phyloP scores from a whole-genome alignment of 2,329 filamentous ascomycete species.

The Penicillium sp. region DNA sequence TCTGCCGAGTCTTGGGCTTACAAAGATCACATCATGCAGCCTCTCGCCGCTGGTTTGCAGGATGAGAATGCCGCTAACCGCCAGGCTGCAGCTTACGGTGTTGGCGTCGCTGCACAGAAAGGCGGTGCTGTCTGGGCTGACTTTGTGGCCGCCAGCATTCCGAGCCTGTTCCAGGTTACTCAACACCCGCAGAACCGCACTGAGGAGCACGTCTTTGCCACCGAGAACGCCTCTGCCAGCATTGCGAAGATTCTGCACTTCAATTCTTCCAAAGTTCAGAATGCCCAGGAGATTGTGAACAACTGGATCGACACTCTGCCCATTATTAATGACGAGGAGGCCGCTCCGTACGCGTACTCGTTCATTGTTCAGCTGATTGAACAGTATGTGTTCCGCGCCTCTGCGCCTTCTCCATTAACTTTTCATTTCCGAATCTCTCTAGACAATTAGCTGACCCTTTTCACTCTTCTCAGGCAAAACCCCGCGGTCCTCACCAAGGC shows the following conservation, averaged over 20 bases:
- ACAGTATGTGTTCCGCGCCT: conserved; percentile 60
- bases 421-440: too few relatives aligned
- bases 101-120: conserved; percentile 90
- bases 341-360: conserved; percentile 89
- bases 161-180: conserved; percentile 76
- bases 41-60: conserved; percentile 77
- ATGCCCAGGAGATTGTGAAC: conserved; percentile 67
- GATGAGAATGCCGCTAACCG: conserved; percentile 85
- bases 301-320: conserved; percentile 90
- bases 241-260: conserved; percentile 96
- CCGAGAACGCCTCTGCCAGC: conserved; percentile 92
- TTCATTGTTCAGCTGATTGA: conserved; percentile 89
- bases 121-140: conserved; percentile 81
- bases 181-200: conserved; percentile 73
- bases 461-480: conserved; percentile 61
- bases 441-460: background rate
- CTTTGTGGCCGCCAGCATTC: conserved; percentile 74
- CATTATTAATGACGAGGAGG: conserved; percentile 92
- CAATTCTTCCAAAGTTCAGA: conserved; percentile 69
- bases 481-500: conserved; percentile 72
- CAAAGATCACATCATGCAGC: conserved; percentile 76
- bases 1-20: conserved; percentile 83
- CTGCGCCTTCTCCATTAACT: background rate
- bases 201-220: conserved; percentile 94
- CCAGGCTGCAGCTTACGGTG: conserved; percentile 92